phyloP scores from a whole-genome alignment of 2,329 filamentous ascomycete genomes.

The Sporothrix inflata region DNA sequence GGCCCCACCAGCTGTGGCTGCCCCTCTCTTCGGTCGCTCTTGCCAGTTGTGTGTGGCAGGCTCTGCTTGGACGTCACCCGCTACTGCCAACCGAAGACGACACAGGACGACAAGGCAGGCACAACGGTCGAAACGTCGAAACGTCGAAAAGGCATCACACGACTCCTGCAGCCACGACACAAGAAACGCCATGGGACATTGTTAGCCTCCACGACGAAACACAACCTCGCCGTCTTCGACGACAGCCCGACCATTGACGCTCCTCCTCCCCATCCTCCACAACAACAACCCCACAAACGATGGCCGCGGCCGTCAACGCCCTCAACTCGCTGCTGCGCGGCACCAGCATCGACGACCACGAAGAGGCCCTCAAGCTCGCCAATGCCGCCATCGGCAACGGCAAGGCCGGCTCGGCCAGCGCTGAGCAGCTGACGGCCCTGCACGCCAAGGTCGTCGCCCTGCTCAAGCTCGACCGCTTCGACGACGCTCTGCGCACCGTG shows the following conservation, averaged over 20 bases:
- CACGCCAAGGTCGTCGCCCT: slow-evolving; percentile 74
- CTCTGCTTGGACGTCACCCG: slow-evolving; percentile 18
- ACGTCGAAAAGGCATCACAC: background rate
- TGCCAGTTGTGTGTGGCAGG: slow-evolving; percentile 4
- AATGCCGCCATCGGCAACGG: slow-evolving; percentile 65
- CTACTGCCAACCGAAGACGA: slow-evolving; percentile 10
- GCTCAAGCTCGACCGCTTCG: slow-evolving; percentile 79
- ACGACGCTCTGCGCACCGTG: slow-evolving; percentile 72
- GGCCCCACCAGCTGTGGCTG: slow-evolving; percentile 25
- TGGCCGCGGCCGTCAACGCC: slow-evolving; percentile 48
- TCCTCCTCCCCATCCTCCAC: background rate
- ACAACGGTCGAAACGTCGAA: background rate
- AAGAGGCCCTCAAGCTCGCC: slow-evolving; percentile 69
- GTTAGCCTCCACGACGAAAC: background rate
- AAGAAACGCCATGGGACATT: slow-evolving; percentile 17
- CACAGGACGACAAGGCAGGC: background rate
- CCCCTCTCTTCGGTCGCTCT: slow-evolving; percentile 27
- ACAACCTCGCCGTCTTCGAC: background rate
- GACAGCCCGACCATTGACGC: background rate
- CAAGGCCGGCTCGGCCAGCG: slow-evolving; percentile 51
- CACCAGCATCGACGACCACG: slow-evolving; percentile 68
- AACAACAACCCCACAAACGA: slow-evolving; percentile 21
- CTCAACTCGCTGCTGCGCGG: slow-evolving; percentile 59
- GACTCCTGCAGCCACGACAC: background rate
- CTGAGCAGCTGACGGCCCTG: slow-evolving; percentile 54